Evolutionary conservation across 805 yeast genomes (phyloP).

Genomic region (Metschnikowia amazonensis): DNA sequence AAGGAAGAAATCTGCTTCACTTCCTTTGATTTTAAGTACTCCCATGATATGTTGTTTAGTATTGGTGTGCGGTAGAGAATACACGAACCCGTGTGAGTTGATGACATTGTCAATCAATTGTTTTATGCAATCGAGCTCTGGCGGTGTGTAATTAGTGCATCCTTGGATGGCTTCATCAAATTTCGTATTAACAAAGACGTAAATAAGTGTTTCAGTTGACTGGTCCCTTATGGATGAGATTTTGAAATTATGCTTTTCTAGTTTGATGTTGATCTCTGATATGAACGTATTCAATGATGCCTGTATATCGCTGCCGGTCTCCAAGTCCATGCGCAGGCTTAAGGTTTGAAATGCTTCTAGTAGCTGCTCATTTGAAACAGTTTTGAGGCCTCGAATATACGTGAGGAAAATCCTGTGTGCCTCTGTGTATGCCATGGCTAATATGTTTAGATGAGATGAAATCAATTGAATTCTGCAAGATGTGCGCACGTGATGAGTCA

Average conservation of each 20-base stretch:
- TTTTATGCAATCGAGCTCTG: slow-evolving; percentile 43
- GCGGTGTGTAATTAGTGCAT: slow-evolving; percentile 31
- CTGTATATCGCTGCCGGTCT: slow-evolving; percentile 5
- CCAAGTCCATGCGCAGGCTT: slow-evolving; percentile 11
- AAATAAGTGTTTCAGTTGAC: slow-evolving; percentile 27
- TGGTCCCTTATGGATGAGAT: slow-evolving; percentile 41
- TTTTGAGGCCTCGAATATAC: slow-evolving; percentile 14
- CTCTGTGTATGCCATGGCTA: slow-evolving; percentile 9
- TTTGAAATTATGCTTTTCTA: slow-evolving; percentile 40
- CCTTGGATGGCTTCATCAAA: slow-evolving; percentile 40
- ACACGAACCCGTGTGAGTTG: slow-evolving; percentile 35
- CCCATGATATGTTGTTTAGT: slow-evolving; percentile 31
- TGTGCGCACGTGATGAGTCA: slow-evolving; percentile 1
- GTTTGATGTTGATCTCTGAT: slow-evolving; percentile 27
- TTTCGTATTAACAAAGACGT: slow-evolving; percentile 39
- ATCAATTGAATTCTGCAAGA: background rate
- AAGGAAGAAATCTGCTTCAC: slow-evolving; percentile 40
- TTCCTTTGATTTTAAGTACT: slow-evolving; percentile 24
- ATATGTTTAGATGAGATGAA: background rate
- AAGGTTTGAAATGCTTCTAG: slow-evolving; percentile 7
- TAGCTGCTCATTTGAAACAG: slow-evolving; percentile 8
- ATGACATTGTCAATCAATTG: slow-evolving; percentile 45
- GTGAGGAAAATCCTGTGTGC: slow-evolving; percentile 18
- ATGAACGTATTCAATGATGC: slow-evolving; percentile 17
- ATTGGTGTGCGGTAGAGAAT: slow-evolving; percentile 31